phyloP scores from a whole-genome alignment of 2,329 filamentous ascomycete genomes.

The Akanthomyces lecanii region DNA sequence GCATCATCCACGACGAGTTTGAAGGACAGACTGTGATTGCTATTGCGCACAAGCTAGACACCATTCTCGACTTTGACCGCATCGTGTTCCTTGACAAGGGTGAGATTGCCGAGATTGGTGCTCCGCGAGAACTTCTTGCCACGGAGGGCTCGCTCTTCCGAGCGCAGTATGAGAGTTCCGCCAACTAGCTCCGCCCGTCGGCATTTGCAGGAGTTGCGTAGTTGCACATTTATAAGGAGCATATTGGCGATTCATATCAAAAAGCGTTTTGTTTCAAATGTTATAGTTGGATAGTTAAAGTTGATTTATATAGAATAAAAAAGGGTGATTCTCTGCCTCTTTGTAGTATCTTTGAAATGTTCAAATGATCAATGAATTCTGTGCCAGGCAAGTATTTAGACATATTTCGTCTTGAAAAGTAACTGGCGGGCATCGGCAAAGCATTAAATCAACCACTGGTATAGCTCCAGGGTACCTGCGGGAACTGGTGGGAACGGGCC shows the following conservation, averaged over 20 bases:
- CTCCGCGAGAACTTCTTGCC: conserved; percentile 6
- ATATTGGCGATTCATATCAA: background rate
- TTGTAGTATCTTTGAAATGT: no score
- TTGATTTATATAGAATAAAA: no score
- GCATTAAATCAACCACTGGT: no score
- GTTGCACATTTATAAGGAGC: background rate
- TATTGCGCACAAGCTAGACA: conserved; percentile 40
- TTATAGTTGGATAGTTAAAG: no score
- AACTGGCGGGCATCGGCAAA: no score
- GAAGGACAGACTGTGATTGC: conserved; percentile 47
- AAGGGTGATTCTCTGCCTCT: no score
- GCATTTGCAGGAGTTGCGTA: background rate
- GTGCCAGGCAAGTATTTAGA: no score
- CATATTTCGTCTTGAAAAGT: no score
- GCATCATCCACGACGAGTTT: conserved; percentile 30
- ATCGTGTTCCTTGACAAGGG: conserved; percentile 60
- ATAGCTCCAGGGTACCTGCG: background rate
- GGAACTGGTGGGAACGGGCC: background rate
- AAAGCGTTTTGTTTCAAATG: background rate
- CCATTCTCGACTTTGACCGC: conserved; percentile 47
- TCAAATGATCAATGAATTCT: no score
- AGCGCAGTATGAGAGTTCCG: conserved; percentile 6
- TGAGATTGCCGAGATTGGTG: conserved; percentile 7
- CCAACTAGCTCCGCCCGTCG: background rate
- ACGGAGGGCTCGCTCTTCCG: conserved; percentile 7